Evolutionary conservation across 805 yeast species (phyloP).

Genomic region (Candida krabiensis): DNA sequence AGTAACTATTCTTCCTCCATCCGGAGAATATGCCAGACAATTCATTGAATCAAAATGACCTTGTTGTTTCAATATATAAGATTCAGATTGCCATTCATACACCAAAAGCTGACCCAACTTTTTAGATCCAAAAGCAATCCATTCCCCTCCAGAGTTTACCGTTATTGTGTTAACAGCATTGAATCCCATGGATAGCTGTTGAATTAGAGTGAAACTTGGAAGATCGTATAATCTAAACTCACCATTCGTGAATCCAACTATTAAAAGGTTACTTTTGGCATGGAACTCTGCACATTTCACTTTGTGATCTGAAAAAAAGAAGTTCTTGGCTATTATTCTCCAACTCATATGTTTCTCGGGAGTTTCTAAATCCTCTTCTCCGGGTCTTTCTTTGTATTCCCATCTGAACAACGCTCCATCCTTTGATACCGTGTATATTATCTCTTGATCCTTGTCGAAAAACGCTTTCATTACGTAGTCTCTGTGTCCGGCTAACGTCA

Average conservation of each 20-base stretch:
- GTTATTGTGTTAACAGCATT: conserved; percentile 81
- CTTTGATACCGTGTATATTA: conserved; percentile 85
- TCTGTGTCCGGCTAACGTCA: conserved; percentile 88
- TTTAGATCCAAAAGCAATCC: conserved; percentile 94
- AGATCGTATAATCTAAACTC: conserved; percentile 89
- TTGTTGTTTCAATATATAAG: conserved; percentile 92
- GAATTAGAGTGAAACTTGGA: conserved; percentile 76
- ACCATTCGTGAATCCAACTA: conserved; percentile 88
- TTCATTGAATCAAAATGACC: conserved; percentile 94
- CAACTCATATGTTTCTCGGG: conserved; percentile 58
- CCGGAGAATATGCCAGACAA: conserved; percentile 85
- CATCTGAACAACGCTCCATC: conserved; percentile 94
- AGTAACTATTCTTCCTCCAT: conserved; percentile 88
- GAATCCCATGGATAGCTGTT: conserved; percentile 89
- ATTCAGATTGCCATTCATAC: conserved; percentile 98
- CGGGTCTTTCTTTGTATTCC: conserved; percentile 71
- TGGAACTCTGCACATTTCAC: conserved; percentile 86
- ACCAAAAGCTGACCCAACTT: conserved; percentile 91
- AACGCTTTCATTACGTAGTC: conserved; percentile 87
- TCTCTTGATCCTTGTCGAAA: conserved; percentile 84
- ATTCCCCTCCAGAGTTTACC: conserved; percentile 85
- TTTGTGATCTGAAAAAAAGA: conserved; percentile 67
- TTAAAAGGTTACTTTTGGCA: conserved; percentile 63
- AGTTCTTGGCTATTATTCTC: conserved; percentile 80
- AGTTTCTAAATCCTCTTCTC: conserved; percentile 46